Conservation (phyloP, 306 rosid species). For the Carpinus viminea region DNA sequence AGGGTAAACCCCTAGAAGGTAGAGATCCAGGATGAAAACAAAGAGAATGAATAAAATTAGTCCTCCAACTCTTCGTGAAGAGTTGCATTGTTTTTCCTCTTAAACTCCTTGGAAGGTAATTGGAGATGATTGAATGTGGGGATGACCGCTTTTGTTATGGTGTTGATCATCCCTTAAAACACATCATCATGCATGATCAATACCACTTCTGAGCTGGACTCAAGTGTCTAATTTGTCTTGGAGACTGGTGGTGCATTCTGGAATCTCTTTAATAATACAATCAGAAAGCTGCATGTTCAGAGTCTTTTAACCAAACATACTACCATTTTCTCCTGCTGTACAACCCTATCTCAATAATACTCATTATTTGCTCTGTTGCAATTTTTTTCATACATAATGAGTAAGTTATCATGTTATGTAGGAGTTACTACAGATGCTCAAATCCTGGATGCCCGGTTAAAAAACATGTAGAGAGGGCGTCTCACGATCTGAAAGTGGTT, state of each 20-base stretch:
- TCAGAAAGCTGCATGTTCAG: background rate
- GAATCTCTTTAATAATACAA: background rate
- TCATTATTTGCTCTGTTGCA: background rate
- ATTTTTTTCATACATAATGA: background rate
- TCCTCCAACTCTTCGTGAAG: no score
- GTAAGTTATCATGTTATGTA: slow-evolving; percentile 30
- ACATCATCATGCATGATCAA: no score
- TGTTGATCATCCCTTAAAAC: no score
- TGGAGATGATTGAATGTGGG: no score
- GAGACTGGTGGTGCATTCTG: background rate
- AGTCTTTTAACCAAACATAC: background rate
- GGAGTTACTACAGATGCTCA: slow-evolving; percentile 96
- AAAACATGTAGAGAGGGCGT: slow-evolving; percentile 87
- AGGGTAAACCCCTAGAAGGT: no score
- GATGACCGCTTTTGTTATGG: no score
- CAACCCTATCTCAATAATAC: background rate
- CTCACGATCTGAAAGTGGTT: slow-evolving; percentile 63
- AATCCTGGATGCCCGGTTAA: slow-evolving; percentile 82
- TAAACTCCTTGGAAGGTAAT: no score
- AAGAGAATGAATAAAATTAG: no score
- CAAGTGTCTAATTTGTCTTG: background rate
- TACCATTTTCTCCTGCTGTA: background rate
- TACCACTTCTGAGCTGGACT: background rate
- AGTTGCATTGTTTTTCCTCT: no score
- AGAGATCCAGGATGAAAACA: no score